Percentiles rank a stretch among this genome's conserved stretches.
These are phyloP conservation scores for Fusarium liriodendri DNA, from an alignment of 2,329 filamentous ascomycete genomes.

Conservation along the genomic window DNA sequence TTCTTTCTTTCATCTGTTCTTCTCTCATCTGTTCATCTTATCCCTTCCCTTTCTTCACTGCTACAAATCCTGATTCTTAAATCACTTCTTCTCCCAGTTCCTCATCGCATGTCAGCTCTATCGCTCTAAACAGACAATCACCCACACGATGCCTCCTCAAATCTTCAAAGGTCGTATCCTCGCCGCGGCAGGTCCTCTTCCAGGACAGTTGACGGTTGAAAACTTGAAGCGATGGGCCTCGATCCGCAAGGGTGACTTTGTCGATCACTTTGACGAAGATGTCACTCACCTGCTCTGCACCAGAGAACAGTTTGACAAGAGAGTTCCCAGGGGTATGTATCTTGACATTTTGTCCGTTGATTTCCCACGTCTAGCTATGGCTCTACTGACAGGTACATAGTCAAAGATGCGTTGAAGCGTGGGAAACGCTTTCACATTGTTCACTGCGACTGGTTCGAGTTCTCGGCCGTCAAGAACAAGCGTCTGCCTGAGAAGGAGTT, in stretches of 20 bases:
- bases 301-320: conserved; percentile 67
- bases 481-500: conserved; percentile 52
- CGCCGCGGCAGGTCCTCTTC: conserved; percentile 69
- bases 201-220: conserved; percentile 57
- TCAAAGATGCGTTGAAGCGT: conserved; percentile 52
- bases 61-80: no score
- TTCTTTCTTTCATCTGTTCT: background rate
- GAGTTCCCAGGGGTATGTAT: conserved; percentile 50
- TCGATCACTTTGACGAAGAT: conserved; percentile 58
- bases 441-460: conserved; percentile 64
- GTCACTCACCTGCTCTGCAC: conserved; percentile 82
- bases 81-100: background rate
- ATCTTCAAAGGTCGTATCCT: conserved; percentile 67
- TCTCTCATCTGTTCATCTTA: background rate
- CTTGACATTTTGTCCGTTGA: background rate
- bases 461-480: conserved; percentile 52
- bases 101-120: background rate
- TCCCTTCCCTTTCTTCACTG: background rate
- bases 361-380: background rate
- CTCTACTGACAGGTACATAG: conserved; percentile 32
- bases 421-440: conserved; percentile 56
- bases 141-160: conserved; percentile 45
- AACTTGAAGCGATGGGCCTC: conserved; percentile 75
- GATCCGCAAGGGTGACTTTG: conserved; percentile 69
- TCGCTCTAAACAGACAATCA: background rate